Base-by-base conservation (phyloP, 768 basidiomycete genomes). In the Tephrocybe sp. region DNA sequence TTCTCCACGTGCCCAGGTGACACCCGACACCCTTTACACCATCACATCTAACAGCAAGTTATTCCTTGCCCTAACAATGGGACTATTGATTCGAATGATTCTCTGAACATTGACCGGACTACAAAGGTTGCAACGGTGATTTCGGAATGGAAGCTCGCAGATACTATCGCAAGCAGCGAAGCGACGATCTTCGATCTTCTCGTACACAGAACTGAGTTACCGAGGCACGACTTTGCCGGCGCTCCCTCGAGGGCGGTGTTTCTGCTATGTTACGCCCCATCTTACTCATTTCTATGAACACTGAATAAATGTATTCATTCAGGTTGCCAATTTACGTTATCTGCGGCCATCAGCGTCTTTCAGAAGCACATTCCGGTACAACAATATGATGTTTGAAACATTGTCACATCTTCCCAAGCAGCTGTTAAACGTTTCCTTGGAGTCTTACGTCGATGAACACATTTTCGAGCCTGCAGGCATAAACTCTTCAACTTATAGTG, bases 31-130 rank as follows among this genome's bases (percentile, higher is more conserved):
- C 1, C 47, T 77, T 4, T 76, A 75, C 47, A 72, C 72, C 4
- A 74, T 77, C 49, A 75, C 74, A 17, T 75, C 73, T 0, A 73
- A 75, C 58, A 71, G 68, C 66, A 75, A 76, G 56, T 62, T 75
- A 1, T 75, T 76, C 47, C 60, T 72, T 2, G 61, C 74, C 1
- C 50, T 70, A 18, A 69, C 72, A 0, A 66, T 71, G 0, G 75
- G 76, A 0, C 62, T 77, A 0, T 62, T 77, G 14, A 65, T 75
- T 61, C 62, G 2, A 75, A 77, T 51, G 56, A 64, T 30, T 70
- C 71, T 4, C 54, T 76, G 3, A 60, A 65, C 3, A 57, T 76
- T 2, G 61, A 64, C 2, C 76, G 75, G 74, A 67, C 59, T 5
- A 73, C 73, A 0, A 74, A 68, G 48, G 60, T 70, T 6, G 45